Evolutionary conservation across 2,329 filamentous ascomycete species (phyloP).

Genomic region (Aureobasidium mangrovei): DNA sequence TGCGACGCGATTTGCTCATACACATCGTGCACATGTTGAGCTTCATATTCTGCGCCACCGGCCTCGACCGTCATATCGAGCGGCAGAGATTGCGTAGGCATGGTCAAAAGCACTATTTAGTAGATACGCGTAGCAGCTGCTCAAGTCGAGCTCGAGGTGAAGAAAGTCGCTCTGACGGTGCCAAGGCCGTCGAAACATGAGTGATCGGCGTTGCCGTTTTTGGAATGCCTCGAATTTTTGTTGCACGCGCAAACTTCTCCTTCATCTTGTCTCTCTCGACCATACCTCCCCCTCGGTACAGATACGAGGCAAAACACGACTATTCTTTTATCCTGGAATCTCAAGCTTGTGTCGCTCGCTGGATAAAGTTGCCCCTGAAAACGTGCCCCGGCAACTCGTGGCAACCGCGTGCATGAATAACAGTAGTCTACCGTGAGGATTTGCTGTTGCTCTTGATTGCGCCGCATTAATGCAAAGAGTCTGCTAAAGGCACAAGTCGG

Average conservation of each 20-base stretch:
- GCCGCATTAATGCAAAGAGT: neutral
- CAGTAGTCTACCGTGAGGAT: slow-evolving; percentile 11
- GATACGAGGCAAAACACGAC: neutral
- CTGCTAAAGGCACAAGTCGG: neutral
- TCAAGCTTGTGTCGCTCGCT: neutral
- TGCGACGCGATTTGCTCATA: slow-evolving; percentile 82
- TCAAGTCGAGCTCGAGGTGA: neutral
- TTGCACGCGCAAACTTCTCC: slow-evolving; percentile 6
- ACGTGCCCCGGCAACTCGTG: neutral
- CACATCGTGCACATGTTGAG: slow-evolving; percentile 78
- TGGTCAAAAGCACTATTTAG: neutral
- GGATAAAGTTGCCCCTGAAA: neutral
- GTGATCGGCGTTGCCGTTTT: neutral
- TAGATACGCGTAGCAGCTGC: neutral
- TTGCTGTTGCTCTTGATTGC: slow-evolving; percentile 2
- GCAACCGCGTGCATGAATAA: slow-evolving; percentile 2
- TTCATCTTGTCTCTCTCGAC: slow-evolving; percentile 2
- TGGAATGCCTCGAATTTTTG: slow-evolving; percentile 10
- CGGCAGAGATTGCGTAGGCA: neutral
- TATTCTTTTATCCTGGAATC: neutral
- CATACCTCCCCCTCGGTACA: neutral
- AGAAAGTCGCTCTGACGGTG: neutral
- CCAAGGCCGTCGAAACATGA: neutral
- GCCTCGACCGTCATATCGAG: neutral
- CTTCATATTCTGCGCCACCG: slow-evolving; percentile 53